Evolutionary conservation across 768 basidiomycete species (phyloP).

Genomic region (Hygrocybe coccinea): DNA sequence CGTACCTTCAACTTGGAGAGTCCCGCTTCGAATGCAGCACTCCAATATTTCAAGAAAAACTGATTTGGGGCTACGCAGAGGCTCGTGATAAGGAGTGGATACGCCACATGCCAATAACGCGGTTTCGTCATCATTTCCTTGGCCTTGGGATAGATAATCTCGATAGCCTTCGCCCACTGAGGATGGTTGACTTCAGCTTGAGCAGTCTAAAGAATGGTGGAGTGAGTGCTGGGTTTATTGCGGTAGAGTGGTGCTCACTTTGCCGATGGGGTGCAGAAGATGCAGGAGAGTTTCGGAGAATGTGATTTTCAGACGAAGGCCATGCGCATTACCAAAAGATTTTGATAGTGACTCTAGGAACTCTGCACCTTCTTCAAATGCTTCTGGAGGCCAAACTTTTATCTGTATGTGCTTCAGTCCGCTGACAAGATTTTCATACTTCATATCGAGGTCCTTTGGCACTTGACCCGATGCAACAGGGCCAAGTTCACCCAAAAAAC

Average conservation of each 20-base stretch:
- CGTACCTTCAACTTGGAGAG: slow-evolving; percentile 76
- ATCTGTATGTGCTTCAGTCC: slow-evolving; percentile 80
- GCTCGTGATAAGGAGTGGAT: slow-evolving; percentile 76
- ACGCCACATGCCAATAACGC: slow-evolving; percentile 84
- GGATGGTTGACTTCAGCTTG: slow-evolving; percentile 96
- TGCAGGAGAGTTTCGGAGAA: slow-evolving; percentile 79
- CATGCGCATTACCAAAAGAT: slow-evolving; percentile 80
- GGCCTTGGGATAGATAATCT: slow-evolving; percentile 75
- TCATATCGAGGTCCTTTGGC: slow-evolving; percentile 73
- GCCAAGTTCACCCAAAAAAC: slow-evolving; percentile 74
- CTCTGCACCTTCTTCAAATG: slow-evolving; percentile 90
- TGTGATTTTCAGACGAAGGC: slow-evolving; percentile 71
- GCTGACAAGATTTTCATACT: slow-evolving; percentile 78
- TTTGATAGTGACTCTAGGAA: slow-evolving; percentile 82
- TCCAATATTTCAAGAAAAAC: slow-evolving; percentile 82
- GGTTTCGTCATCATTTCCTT: slow-evolving; percentile 83
- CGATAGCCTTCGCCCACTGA: slow-evolving; percentile 88
- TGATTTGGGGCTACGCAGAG: slow-evolving; percentile 85
- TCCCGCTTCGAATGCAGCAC: slow-evolving; percentile 63
- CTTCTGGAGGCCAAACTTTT: slow-evolving; percentile 90
- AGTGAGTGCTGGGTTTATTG: slow-evolving; percentile 1
- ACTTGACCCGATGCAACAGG: slow-evolving; percentile 73
- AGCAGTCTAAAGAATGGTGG: slow-evolving; percentile 54
- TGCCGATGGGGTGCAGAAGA: slow-evolving; percentile 81
- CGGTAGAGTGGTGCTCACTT: slow-evolving; percentile 42